Conservation (phyloP, 164 flowering plant genomes). For the Stephania yunnanensis region DNA sequence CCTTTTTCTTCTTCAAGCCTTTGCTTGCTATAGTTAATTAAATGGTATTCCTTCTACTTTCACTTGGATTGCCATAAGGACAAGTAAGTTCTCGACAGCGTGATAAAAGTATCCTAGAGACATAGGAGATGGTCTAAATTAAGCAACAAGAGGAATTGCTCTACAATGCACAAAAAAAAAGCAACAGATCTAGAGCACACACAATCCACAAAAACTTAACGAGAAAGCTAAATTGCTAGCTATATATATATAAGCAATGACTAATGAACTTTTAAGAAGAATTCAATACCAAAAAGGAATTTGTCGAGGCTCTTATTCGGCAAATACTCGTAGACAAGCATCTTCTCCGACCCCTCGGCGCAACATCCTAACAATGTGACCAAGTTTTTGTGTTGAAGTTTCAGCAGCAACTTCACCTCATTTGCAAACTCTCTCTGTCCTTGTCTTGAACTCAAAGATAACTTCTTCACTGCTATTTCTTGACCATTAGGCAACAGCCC, state of each 20-base stretch:
- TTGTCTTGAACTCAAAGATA: conserved; percentile 55
- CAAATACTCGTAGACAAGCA: conserved; percentile 74
- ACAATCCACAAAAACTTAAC: too few species aligned
- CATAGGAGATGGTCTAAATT: too few species aligned
- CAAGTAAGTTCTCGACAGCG: too few species aligned
- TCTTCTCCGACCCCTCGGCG: conserved; percentile 64
- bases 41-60: too few species aligned
- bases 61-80: too few species aligned
- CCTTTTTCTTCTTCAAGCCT: too few species aligned
- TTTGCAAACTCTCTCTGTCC: conserved; percentile 61
- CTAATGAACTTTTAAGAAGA: not conserved
- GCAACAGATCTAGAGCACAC: too few species aligned
- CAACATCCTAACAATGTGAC: conserved; percentile 69
- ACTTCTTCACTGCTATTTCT: conserved; percentile 71
- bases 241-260: not conserved
- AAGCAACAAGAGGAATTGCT: too few species aligned
- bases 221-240: not conserved
- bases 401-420: conserved; percentile 62
- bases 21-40: too few species aligned
- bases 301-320: conserved; percentile 71
- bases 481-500: conserved; percentile 64
- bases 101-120: too few species aligned
- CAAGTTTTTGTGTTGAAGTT: conserved; percentile 63
- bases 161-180: too few species aligned
- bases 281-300: conserved; percentile 50